Percentiles rank a stretch among this genome's conserved stretches.
Evolutionary conservation across 1,139 yeast species (phyloP).

Genomic region (Yamadazyma siamensis): DNA sequence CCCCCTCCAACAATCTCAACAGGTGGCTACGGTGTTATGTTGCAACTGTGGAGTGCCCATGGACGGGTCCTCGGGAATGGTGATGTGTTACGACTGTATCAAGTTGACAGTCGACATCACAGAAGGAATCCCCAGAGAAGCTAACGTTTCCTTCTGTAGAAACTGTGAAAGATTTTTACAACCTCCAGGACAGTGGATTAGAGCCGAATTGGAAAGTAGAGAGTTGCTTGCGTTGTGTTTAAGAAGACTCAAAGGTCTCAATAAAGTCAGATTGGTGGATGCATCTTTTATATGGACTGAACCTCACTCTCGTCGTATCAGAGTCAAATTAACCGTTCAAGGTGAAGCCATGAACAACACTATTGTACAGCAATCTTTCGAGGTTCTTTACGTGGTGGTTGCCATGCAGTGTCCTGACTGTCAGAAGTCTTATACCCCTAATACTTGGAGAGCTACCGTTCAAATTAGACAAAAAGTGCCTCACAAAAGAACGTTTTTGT

Average conservation of each 20-base stretch:
- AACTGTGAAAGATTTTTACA: slow-evolving; percentile 95
- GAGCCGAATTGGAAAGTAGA: slow-evolving; percentile 87
- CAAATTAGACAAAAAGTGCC: slow-evolving; percentile 97
- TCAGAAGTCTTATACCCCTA: slow-evolving; percentile 92
- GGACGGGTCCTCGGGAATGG: slow-evolving; percentile 92
- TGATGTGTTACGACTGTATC: slow-evolving; percentile 97
- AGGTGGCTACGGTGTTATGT: slow-evolving; percentile 84
- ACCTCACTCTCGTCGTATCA: slow-evolving; percentile 94
- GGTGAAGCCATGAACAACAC: slow-evolving; percentile 95
- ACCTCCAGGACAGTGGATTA: slow-evolving; percentile 93
- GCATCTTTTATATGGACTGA: slow-evolving; percentile 98
- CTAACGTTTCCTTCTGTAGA: slow-evolving; percentile 88
- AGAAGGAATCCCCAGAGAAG: slow-evolving; percentile 93
- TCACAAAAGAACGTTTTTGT: slow-evolving; percentile 93
- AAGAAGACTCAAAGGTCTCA: slow-evolving; percentile 82
- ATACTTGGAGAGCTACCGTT: slow-evolving; percentile 97
- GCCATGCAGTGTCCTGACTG: slow-evolving; percentile 99
- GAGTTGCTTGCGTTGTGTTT: slow-evolving; percentile 89
- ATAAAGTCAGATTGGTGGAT: slow-evolving; percentile 84
- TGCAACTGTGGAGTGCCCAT: slow-evolving; percentile 98
- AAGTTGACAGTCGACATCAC: slow-evolving; percentile 92
- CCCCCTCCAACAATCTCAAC: slow-evolving; percentile 29
- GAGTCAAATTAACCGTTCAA: slow-evolving; percentile 88
- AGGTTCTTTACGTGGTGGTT: slow-evolving; percentile 88
- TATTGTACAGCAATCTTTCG: slow-evolving; percentile 91